phyloP scores from a whole-genome alignment of 2,329 filamentous ascomycete species.

The Acarospora socialis region DNA sequence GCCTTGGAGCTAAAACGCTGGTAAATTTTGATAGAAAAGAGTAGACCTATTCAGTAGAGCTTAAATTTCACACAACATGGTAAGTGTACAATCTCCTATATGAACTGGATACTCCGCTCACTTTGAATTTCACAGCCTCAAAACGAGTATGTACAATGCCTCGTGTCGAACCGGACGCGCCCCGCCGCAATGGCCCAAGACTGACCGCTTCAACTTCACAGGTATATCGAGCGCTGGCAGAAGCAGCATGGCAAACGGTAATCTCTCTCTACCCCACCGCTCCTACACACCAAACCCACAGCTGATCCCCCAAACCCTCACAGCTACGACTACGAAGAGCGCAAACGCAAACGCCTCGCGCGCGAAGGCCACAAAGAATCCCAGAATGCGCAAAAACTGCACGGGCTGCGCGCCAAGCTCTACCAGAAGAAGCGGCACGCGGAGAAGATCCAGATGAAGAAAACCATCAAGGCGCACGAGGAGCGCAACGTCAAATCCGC shows the following conservation, averaged over 20 bases:
- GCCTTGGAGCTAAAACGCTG: too few species aligned
- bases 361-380: constrained; percentile 81
- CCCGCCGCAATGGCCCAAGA: not conserved
- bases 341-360: constrained; percentile 69
- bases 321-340: constrained; percentile 74
- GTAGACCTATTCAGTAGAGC: too few species aligned
- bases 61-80: too few species aligned
- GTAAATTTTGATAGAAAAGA: too few species aligned
- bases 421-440: constrained; percentile 86
- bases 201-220: constrained; percentile 9
- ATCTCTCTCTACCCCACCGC: constrained; percentile 4
- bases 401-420: constrained; percentile 81
- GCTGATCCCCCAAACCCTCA: constrained; percentile 30
- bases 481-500: constrained; percentile 87
- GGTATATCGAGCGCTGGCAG: constrained; percentile 61
- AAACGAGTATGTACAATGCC: constrained; percentile 45
- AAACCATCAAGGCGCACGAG: constrained; percentile 87
- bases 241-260: constrained; percentile 45
- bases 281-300: constrained; percentile 11
- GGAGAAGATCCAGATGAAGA: constrained; percentile 98
- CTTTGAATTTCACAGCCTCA: constrained; percentile 58
- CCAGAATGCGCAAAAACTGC: constrained; percentile 82
- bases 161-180: too few species aligned
- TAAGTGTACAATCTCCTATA: too few species aligned
- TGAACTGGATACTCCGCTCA: too few species aligned